Evolutionary conservation across 2,329 filamentous ascomycete species (phyloP).

Genomic region (Neopestalotiopsis rosae): DNA sequence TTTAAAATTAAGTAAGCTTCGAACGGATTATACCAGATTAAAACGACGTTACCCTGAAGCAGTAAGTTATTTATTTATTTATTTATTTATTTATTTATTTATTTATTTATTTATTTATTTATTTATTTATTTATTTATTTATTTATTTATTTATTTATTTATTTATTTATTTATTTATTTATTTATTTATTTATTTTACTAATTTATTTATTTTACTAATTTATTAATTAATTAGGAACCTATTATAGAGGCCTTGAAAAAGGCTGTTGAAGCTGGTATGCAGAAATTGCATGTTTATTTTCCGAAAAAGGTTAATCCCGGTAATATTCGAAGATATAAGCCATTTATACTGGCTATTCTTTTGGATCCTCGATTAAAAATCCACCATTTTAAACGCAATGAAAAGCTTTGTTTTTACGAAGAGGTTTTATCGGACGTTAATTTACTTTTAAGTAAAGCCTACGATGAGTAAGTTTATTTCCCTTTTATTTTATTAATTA

Average conservation of each 20-base stretch:
- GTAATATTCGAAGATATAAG: background rate
- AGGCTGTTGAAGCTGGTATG: background rate
- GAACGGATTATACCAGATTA: background rate
- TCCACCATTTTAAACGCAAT: background rate
- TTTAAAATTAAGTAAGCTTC: too few relatives aligned
- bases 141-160: conserved; percentile 7
- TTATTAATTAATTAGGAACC: background rate
- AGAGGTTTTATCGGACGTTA: background rate
- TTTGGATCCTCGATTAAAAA: background rate
- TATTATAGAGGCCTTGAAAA: background rate
- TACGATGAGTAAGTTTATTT: background rate
- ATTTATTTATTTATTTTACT: background rate
- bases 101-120: conserved; percentile 6
- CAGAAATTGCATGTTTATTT: background rate
- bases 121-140: background rate
- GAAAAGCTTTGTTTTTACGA: background rate
- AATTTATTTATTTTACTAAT: conserved; percentile 6
- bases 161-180: background rate
- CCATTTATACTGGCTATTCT: background rate
- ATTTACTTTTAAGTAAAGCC: background rate
- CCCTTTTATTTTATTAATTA: background rate
- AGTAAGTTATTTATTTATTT: background rate
- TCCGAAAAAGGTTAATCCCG: background rate
- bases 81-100: background rate
- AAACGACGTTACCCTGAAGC: background rate